Evolutionary conservation across 441 rosid species (phyloP).

Genomic region (Aleurites moluccanus): DNA sequence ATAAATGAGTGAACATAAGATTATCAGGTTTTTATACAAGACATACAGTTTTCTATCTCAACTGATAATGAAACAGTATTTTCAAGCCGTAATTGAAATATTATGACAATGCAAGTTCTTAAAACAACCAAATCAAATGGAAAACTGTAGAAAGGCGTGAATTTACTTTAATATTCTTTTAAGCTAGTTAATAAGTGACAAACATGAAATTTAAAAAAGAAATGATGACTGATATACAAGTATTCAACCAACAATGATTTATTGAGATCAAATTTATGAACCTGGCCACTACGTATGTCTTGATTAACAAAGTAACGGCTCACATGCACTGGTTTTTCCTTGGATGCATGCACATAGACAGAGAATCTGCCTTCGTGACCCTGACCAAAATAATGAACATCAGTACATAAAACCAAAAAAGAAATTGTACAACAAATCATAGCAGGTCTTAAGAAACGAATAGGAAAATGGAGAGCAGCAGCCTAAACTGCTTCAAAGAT

Average conservation of each 20-base stretch:
- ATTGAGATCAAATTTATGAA: slow-evolving; percentile 28
- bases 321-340: slow-evolving; percentile 63
- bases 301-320: slow-evolving; percentile 79
- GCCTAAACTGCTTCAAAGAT: background rate
- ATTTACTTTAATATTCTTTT: background rate
- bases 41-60: background rate
- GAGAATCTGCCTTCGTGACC: slow-evolving; percentile 90
- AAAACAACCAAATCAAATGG: slow-evolving; percentile 2
- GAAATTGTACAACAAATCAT: background rate
- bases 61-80: background rate
- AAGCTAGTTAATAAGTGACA: background rate
- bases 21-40: background rate
- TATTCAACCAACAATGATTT: slow-evolving; percentile 3
- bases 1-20: background rate
- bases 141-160: background rate
- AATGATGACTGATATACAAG: background rate
- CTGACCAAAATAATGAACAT: slow-evolving; percentile 38
- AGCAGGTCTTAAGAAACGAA: too few relatives aligned
- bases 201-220: background rate
- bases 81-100: background rate
- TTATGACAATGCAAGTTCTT: background rate
- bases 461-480: background rate
- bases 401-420: background rate
- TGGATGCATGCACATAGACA: slow-evolving; percentile 87
- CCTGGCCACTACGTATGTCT: slow-evolving; percentile 81